A percentile compares a stretch with the other conserved stretches of the same genome.
These are phyloP conservation scores for Sodiomyces alkalinus DNA, from an alignment of 2,329 filamentous ascomycete species.

Conservation along the genomic window DNA sequence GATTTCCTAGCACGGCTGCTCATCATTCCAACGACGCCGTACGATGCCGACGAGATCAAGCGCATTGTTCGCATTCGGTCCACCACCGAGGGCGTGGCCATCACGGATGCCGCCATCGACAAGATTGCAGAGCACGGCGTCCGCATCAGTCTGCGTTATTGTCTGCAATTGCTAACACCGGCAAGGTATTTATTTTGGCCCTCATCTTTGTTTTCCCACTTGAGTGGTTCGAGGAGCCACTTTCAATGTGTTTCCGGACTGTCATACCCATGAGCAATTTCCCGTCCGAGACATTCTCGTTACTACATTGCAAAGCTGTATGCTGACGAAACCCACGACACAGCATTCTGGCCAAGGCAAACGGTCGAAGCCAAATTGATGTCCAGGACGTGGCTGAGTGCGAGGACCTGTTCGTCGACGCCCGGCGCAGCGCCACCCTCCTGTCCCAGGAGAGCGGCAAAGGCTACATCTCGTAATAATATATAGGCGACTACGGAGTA, in stretches of 20 bases:
- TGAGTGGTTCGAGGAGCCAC: too few relatives aligned
- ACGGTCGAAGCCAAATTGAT: constrained; percentile 62
- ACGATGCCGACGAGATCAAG: constrained; percentile 79
- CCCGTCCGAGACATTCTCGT: constrained; percentile 13
- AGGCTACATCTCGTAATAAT: constrained; percentile 45
- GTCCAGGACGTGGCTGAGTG: constrained; percentile 66
- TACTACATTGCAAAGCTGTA: constrained; percentile 2
- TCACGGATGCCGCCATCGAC: constrained; percentile 71
- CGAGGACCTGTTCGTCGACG: constrained; percentile 73
- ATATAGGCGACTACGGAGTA: too few relatives aligned
- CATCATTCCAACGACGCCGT: constrained; percentile 89
- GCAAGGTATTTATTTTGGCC: constrained; percentile 40
- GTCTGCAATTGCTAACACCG: constrained; percentile 78
- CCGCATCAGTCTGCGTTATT: constrained; percentile 81
- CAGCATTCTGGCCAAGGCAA: constrained; percentile 77
- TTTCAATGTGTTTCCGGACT: too few relatives aligned
- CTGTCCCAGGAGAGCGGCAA: constrained; percentile 46
- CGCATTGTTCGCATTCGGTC: constrained; percentile 77
- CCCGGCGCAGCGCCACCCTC: constrained; percentile 59
- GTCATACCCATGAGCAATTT: constrained; percentile 2
- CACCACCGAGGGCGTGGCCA: constrained; percentile 62
- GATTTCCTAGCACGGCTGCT: constrained; percentile 89
- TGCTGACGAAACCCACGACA: constrained; percentile 17
- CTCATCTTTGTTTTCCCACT: too few relatives aligned
- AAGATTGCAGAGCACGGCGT: constrained; percentile 79